Conservation (phyloP, 2,329 filamentous ascomycete species). For the Exophiala phaeomuriformis region DNA sequence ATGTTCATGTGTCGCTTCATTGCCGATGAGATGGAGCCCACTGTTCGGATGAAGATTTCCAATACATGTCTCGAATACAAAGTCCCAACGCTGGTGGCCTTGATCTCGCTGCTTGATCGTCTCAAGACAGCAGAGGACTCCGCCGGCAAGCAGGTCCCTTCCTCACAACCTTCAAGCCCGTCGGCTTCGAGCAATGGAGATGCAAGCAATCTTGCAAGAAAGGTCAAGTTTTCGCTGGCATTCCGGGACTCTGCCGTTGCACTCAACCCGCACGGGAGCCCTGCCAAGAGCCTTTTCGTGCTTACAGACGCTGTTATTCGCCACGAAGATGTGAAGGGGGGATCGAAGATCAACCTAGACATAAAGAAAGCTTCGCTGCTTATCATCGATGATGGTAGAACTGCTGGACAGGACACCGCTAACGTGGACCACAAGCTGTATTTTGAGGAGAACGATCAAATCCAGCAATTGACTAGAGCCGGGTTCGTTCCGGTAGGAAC, state of each 20-base stretch:
- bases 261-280: slow-evolving; percentile 67
- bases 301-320: slow-evolving; percentile 70
- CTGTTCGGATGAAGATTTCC: slow-evolving; percentile 78
- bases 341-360: slow-evolving; percentile 57
- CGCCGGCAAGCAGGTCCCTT: slow-evolving; percentile 37
- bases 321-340: slow-evolving; percentile 56
- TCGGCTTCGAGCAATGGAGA: slow-evolving; percentile 19
- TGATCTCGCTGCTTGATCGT: slow-evolving; percentile 63
- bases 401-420: slow-evolving; percentile 32
- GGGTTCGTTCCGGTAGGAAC: slow-evolving; percentile 84
- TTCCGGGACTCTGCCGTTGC: slow-evolving; percentile 76
- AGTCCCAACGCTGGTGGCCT: slow-evolving; percentile 71
- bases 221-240: slow-evolving; percentile 50
- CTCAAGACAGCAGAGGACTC: slow-evolving; percentile 61
- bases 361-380: slow-evolving; percentile 76
- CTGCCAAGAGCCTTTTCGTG: slow-evolving; percentile 70
- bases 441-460: slow-evolving; percentile 37
- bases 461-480: slow-evolving; percentile 47
- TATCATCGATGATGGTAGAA: slow-evolving; percentile 66
- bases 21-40: slow-evolving; percentile 87
- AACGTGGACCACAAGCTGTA: slow-evolving; percentile 30
- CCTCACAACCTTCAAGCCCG: slow-evolving; percentile 44
- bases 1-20: slow-evolving; percentile 85
- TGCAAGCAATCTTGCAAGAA: slow-evolving; percentile 38
- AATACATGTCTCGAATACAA: slow-evolving; percentile 84